Conservation (phyloP, 2,329 filamentous ascomycete genomes). For the Ceratocystis harringtonii region DNA sequence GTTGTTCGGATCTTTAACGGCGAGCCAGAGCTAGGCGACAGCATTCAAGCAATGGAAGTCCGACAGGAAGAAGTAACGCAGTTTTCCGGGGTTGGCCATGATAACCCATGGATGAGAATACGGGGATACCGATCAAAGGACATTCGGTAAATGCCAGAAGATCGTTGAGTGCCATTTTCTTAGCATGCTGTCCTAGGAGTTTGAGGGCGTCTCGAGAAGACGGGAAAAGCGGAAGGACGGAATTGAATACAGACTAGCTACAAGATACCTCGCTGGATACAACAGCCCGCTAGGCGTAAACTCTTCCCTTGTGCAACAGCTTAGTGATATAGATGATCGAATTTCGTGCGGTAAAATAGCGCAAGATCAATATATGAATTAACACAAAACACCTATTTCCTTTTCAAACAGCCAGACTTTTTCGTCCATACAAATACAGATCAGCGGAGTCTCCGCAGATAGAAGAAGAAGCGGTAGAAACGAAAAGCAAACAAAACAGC, state of each 20-base stretch:
- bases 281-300: background rate
- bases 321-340: background rate
- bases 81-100: conserved; percentile 5
- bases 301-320: background rate
- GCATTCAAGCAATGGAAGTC: conserved; percentile 7
- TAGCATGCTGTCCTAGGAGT: background rate
- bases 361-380: background rate
- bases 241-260: background rate
- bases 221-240: background rate
- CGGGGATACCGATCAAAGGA: conserved; percentile 14
- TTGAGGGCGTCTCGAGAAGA: background rate
- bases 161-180: background rate
- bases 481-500: conserved; percentile 10
- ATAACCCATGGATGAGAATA: conserved; percentile 10
- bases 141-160: background rate
- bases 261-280: too few species aligned
- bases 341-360: background rate
- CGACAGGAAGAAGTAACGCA: conserved; percentile 7
- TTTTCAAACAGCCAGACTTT: conserved; percentile 1
- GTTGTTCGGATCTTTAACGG: conserved; percentile 35
- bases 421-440: conserved; percentile 15
- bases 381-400: conserved; percentile 1
- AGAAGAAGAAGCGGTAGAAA: background rate
- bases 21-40: conserved; percentile 10
- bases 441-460: background rate